Evolutionary conservation across 116 monocot genomes (phyloP).

Genomic region (Papilionanthe hybrid): DNA sequence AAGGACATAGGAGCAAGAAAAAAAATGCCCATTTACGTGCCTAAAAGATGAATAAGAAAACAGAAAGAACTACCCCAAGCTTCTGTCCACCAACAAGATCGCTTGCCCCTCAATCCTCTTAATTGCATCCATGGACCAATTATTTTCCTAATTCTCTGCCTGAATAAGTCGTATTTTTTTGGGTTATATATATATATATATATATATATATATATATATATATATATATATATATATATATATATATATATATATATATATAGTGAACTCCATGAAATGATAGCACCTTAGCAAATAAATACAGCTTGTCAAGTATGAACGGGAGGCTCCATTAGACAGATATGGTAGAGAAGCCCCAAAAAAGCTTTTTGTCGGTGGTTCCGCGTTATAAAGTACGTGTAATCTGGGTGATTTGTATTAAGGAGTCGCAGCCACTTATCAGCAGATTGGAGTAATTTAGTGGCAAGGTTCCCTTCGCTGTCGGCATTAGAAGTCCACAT

Average conservation of each 20-base stretch:
- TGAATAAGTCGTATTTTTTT: background rate
- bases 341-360: background rate
- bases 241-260: too few species aligned
- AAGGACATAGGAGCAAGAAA: too few species aligned
- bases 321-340: background rate
- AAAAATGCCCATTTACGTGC: too few species aligned
- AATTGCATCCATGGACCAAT: background rate
- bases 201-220: too few species aligned
- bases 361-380: constrained; percentile 2
- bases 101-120: background rate
- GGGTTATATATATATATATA: too few species aligned
- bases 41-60: too few species aligned
- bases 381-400: constrained; percentile 46
- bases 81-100: background rate
- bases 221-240: too few species aligned
- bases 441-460: constrained; percentile 44
- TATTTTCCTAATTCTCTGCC: background rate
- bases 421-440: constrained; percentile 45
- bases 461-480: constrained; percentile 25
- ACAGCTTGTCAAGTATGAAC: background rate
- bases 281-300: too few species aligned
- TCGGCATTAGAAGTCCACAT: constrained; percentile 47
- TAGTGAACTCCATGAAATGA: too few species aligned
- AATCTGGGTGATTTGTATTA: constrained; percentile 43
- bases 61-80: background rate